Percentiles rank a stretch among this genome's conserved stretches.
phyloP scores from a whole-genome alignment of 1,139 yeast genomes.

The Debaryomyces fabryi region DNA sequence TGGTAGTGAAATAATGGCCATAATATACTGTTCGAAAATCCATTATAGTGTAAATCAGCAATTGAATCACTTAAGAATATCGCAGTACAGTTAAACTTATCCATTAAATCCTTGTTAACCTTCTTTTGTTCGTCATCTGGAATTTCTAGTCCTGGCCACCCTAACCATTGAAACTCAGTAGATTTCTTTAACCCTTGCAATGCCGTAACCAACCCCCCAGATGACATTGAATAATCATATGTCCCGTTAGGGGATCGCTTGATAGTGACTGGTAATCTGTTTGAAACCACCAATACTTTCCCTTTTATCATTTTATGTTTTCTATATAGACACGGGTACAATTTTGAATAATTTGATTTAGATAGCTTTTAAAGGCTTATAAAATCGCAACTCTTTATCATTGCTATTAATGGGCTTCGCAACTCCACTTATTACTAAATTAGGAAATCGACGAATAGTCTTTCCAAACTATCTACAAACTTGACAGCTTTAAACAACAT shows the following conservation, averaged over 20 bases:
- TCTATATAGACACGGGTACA: not conserved
- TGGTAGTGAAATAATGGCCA: slow-evolving; percentile 99
- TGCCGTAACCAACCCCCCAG: slow-evolving; percentile 97
- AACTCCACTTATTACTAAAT: slow-evolving; percentile 11
- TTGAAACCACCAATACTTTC: slow-evolving; percentile 89
- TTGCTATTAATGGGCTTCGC: not conserved
- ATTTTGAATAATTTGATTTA: not conserved
- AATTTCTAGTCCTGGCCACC: slow-evolving; percentile 94
- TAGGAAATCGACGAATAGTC: slow-evolving; percentile 14
- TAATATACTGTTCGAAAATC: slow-evolving; percentile 85
- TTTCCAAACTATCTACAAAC: not conserved
- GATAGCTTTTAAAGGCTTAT: not conserved
- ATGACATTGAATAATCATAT: slow-evolving; percentile 81
- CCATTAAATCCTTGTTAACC: slow-evolving; percentile 71
- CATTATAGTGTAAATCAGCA: slow-evolving; percentile 96
- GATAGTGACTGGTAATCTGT: slow-evolving; percentile 93
- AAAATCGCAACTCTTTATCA: slow-evolving; percentile 1
- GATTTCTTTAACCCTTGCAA: slow-evolving; percentile 86
- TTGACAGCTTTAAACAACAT: not conserved
- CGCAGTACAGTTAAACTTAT: slow-evolving; percentile 87
- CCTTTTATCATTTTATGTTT: slow-evolving; percentile 42
- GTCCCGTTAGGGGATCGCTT: slow-evolving; percentile 61
- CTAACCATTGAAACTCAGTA: slow-evolving; percentile 93
- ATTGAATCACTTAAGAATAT: slow-evolving; percentile 83
- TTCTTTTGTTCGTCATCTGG: slow-evolving; percentile 72